Evolutionary conservation across 805 yeast species (phyloP), one percentile per base, ranked within the genome.

Genomic region (Wickerhamiella azymoides): DNA sequence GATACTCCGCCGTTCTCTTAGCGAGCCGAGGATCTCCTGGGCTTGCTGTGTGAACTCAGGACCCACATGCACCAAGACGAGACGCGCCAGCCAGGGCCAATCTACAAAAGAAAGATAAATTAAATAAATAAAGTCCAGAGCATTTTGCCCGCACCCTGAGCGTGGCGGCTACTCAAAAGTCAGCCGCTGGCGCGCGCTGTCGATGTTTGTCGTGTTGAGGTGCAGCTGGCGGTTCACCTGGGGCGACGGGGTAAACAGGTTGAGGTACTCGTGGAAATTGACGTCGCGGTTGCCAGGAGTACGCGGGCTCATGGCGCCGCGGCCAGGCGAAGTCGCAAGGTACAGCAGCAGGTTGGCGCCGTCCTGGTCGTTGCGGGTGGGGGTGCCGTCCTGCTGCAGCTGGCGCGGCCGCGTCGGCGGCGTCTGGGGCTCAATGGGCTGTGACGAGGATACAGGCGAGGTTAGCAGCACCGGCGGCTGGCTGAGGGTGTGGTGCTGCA

Each of bases 271-370:
- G 57, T 76, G 79, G 78, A 84, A 76, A 61, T 84, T 83, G 65
- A 84, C 83, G 40, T 59, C 64, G 19, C 64, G 66, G 19, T 67
- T 54, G 14, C 54, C 59, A 26, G 69, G 60, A 36, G 65, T 53
- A 50, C 59, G 56, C 33, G 66, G 57, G 51, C 66, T 49, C 46
- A 56, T 57, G 35, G 65, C 56, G 50, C 66, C 49, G 46, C 60
- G 60, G 8, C 76, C 74, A 1, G 94, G 94, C 8, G 92, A 81
- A 6, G 88, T 80, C 2, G 94, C 93, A 53, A 84, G 66, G 61
- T 75, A 84, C 75, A 84, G 73, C 50, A 84, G 69, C 50, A 84
- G 64, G 59, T 80, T 89, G 1, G 93, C 94, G 11, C 93, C 94
- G 61, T 82, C 92, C 41, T 45, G 38, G 39, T 47, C 50, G 36